Conservation (phyloP, 1,284 basidiomycete species). For the Schizophyllum amplum region DNA sequence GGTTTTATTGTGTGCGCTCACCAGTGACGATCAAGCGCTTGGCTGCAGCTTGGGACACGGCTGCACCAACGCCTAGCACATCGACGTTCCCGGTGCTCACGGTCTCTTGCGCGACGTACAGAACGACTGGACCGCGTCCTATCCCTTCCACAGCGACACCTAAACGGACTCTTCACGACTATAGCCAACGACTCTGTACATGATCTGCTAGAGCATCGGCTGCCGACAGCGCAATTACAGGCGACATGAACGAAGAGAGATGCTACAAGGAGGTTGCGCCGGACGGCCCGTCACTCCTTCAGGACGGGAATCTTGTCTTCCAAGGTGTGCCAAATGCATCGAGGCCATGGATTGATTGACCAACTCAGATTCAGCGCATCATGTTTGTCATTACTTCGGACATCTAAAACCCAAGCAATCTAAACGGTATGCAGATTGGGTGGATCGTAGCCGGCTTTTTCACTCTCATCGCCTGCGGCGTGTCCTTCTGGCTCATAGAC, state of each 20-base stretch:
- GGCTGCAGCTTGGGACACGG: not conserved
- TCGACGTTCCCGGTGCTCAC: too few relatives aligned
- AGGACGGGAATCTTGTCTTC: conserved; percentile 54
- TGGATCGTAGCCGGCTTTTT: conserved; percentile 66
- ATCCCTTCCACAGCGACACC: not conserved
- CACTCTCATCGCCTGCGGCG: conserved; percentile 41
- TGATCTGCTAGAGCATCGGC: not conserved
- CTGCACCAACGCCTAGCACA: not conserved
- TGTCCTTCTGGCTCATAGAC: conserved; percentile 65
- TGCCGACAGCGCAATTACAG: too few relatives aligned
- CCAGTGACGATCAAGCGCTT: not conserved
- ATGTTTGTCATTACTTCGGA: conserved; percentile 25
- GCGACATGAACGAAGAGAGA: not conserved
- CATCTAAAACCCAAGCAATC: not conserved
- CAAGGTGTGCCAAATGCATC: conserved; percentile 34
- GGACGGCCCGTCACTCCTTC: conserved; percentile 45
- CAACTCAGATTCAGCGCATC: conserved; percentile 30
- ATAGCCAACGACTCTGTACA: not conserved
- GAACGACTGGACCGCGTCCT: too few relatives aligned
- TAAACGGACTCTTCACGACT: not conserved
- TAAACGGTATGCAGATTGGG: conserved; percentile 41
- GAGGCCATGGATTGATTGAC: conserved; percentile 5
- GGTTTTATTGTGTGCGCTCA: not conserved
- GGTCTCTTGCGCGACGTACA: too few relatives aligned
- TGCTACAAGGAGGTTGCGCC: conserved; percentile 23